Conservation (phyloP, 2,329 filamentous ascomycete genomes). For the Ceratocystis smalleyi region DNA sequence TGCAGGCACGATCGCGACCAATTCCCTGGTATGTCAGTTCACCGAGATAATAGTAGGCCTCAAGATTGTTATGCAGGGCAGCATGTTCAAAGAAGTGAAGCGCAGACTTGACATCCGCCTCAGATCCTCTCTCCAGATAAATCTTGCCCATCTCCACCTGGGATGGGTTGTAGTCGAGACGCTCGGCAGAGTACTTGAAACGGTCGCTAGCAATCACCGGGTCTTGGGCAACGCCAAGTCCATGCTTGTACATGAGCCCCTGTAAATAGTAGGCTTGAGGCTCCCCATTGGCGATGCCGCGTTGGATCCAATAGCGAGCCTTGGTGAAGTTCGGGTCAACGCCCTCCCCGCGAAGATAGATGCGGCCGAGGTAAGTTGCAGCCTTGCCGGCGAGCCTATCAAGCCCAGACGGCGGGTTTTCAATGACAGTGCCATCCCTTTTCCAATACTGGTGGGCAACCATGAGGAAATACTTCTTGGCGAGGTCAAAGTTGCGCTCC, state of each 20-base stretch:
- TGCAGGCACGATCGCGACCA: constrained; percentile 64
- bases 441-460: constrained; percentile 72
- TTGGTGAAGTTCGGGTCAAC: constrained; percentile 62
- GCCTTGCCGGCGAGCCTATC: constrained; percentile 71
- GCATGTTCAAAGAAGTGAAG: constrained; percentile 80
- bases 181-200: constrained; percentile 65
- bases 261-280: constrained; percentile 71
- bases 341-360: constrained; percentile 80
- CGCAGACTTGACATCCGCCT: constrained; percentile 57
- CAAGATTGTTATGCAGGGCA: constrained; percentile 65
- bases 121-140: constrained; percentile 66
- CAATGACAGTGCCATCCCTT: constrained; percentile 56
- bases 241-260: constrained; percentile 69
- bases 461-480: constrained; percentile 65
- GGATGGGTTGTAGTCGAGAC: constrained; percentile 56
- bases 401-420: constrained; percentile 52
- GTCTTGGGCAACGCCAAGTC: constrained; percentile 56
- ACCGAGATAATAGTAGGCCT: constrained; percentile 82
- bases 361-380: constrained; percentile 73
- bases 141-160: constrained; percentile 71
- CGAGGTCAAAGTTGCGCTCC: constrained; percentile 54
- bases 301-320: constrained; percentile 69
- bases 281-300: constrained; percentile 60
- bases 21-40: constrained; percentile 72
- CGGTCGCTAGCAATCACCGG: constrained; percentile 55